Conservation (phyloP, 331 rosid genomes). For the Acacia concinna region DNA sequence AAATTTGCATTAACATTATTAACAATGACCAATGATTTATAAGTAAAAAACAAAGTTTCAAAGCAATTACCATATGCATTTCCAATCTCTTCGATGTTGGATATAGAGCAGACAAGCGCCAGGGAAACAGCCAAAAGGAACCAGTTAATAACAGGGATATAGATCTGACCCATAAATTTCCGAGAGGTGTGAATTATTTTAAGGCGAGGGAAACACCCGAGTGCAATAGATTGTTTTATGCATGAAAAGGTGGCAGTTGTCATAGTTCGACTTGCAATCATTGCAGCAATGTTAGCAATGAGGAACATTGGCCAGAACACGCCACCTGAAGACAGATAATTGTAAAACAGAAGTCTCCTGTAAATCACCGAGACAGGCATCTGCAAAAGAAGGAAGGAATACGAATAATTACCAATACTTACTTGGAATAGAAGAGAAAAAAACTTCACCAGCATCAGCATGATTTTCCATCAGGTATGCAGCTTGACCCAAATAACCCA, state of each 20-base stretch:
- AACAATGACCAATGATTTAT: slow-evolving; percentile 8
- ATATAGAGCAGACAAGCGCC: slow-evolving; percentile 70
- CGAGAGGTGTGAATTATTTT: slow-evolving; percentile 94
- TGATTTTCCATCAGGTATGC: slow-evolving; percentile 89
- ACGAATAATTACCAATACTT: slow-evolving; percentile 24
- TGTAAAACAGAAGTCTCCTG: slow-evolving; percentile 11
- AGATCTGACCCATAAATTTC: slow-evolving; percentile 99
- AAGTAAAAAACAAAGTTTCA: slow-evolving; percentile 22
- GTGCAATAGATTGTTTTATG: slow-evolving; percentile 91
- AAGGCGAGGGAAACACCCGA: slow-evolving; percentile 99
- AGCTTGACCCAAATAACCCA: slow-evolving; percentile 99
- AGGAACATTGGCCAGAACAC: slow-evolving; percentile 84
- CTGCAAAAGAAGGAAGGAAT: slow-evolving; percentile 23
- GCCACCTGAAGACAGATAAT: slow-evolving; percentile 43
- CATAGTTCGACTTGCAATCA: slow-evolving; percentile 96
- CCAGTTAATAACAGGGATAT: slow-evolving; percentile 96
- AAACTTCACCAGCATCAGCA: slow-evolving; percentile 55
- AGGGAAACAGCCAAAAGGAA: slow-evolving; percentile 84
- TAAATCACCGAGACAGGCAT: neutral
- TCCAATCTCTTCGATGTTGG: slow-evolving; percentile 91
- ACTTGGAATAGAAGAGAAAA: slow-evolving; percentile 72
- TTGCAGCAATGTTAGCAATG: slow-evolving; percentile 84
- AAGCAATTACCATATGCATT: slow-evolving; percentile 86
- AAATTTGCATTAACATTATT: slow-evolving; percentile 10
- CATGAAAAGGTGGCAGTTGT: slow-evolving; percentile 99